A percentile compares a stretch with the other conserved stretches of the same genome.
These are phyloP conservation scores for Russula brevipes DNA, from an alignment of 768 basidiomycete genomes.

Conservation along the genomic window DNA sequence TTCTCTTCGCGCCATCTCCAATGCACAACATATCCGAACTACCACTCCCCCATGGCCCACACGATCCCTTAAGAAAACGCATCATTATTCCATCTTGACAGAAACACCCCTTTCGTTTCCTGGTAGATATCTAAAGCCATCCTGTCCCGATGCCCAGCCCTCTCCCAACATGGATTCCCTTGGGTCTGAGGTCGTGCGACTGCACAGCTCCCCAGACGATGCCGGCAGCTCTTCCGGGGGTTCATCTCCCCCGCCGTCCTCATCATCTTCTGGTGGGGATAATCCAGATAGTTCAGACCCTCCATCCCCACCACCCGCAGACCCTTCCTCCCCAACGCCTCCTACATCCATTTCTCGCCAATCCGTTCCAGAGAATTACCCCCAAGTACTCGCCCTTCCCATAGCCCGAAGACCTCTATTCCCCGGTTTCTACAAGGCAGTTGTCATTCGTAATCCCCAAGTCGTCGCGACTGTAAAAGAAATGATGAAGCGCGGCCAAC, in stretches of 20 bases:
- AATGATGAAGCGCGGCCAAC: constrained; percentile 94
- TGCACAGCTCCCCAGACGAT: constrained; percentile 14
- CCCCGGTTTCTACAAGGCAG: constrained; percentile 97
- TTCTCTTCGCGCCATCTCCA: neutral
- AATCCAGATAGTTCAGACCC: constrained; percentile 38
- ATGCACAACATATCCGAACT: neutral
- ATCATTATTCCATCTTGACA: constrained; percentile 6
- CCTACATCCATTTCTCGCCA: constrained; percentile 71
- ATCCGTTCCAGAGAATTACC: constrained; percentile 85
- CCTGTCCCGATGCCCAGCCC: neutral
- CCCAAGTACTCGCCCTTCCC: constrained; percentile 90
- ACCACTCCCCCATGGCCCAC: neutral
- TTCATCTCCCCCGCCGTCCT: constrained; percentile 37
- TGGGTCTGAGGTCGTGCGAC: constrained; percentile 9
- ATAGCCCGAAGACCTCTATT: constrained; percentile 94
- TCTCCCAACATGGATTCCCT: neutral
- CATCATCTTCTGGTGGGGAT: constrained; percentile 39
- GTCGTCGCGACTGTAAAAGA: constrained; percentile 94
- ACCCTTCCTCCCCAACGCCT: constrained; percentile 34
- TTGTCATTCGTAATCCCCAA: constrained; percentile 83
- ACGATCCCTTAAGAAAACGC: neutral
- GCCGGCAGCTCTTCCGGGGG: constrained; percentile 30
- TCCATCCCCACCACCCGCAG: constrained; percentile 37
- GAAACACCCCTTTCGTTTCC: neutral
- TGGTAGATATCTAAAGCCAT: neutral